phyloP scores from a whole-genome alignment of 1,284 basidiomycete genomes.

The Ceratobasidium sp. region DNA sequence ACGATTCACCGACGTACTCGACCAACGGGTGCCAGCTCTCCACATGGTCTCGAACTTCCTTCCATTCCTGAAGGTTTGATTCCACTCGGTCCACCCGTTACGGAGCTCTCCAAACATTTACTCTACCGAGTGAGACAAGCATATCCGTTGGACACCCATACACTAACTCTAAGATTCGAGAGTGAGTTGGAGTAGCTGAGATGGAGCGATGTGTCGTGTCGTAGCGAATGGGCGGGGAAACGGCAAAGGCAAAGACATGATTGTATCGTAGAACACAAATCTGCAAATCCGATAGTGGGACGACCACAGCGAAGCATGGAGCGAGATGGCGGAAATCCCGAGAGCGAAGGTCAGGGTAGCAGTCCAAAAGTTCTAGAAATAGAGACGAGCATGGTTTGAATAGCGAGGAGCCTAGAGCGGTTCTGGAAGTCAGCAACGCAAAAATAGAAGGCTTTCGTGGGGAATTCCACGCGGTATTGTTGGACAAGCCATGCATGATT shows the following conservation, averaged over 20 bases:
- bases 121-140: neutral
- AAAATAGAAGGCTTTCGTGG: neutral
- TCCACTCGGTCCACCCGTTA: neutral
- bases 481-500: neutral
- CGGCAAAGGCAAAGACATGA: slow-evolving; percentile 1
- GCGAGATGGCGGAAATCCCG: neutral
- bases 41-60: slow-evolving; percentile 2
- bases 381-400: neutral
- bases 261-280: slow-evolving; percentile 7
- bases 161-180: neutral
- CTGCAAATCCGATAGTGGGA: neutral
- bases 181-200: too few relatives aligned
- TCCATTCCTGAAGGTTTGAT: neutral
- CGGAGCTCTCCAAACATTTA: slow-evolving; percentile 16
- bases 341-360: neutral
- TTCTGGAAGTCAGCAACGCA: neutral
- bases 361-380: neutral
- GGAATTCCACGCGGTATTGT: neutral
- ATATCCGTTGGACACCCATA: slow-evolving; percentile 6
- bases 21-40: neutral
- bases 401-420: neutral
- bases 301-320: neutral
- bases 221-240: neutral
- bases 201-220: neutral
- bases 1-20: neutral